Conservation (phyloP, 2,329 filamentous ascomycete genomes). For the Xylariomycetidae sp. region DNA sequence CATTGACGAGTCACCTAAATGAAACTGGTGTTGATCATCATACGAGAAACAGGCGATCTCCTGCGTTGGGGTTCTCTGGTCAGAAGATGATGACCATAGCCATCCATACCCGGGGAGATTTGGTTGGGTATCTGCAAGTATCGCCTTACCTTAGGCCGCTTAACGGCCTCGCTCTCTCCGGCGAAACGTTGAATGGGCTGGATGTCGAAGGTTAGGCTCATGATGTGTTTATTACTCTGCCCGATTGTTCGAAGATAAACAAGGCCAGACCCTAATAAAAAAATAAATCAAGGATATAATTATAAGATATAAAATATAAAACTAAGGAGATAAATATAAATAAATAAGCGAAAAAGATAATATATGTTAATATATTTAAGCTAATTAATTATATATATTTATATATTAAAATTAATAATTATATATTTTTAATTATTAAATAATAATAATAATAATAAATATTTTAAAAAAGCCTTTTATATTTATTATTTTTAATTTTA, state of each 20-base stretch:
- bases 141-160: constrained; percentile 64
- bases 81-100: neutral
- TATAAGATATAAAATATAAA: neutral
- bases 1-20: constrained; percentile 71
- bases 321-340: neutral
- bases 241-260: no score
- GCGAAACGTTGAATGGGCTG: constrained; percentile 66
- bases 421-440: neutral
- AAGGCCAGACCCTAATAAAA: neutral
- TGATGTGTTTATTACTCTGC: no score
- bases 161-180: constrained; percentile 64
- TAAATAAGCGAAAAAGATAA: neutral
- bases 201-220: constrained; percentile 49
- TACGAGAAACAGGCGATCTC: constrained; percentile 95
- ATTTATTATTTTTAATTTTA: neutral
- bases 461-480: constrained; percentile 7
- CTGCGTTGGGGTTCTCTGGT: constrained; percentile 34
- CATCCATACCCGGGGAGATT: no score
- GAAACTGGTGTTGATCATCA: constrained; percentile 75
- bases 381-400: neutral
- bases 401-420: neutral
- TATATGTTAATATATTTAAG: neutral
- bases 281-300: neutral
- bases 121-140: neutral
- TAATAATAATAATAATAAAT: neutral